Base-by-base conservation (phyloP, 331 rosid genomes). In the Pyracantha coccinea region DNA sequence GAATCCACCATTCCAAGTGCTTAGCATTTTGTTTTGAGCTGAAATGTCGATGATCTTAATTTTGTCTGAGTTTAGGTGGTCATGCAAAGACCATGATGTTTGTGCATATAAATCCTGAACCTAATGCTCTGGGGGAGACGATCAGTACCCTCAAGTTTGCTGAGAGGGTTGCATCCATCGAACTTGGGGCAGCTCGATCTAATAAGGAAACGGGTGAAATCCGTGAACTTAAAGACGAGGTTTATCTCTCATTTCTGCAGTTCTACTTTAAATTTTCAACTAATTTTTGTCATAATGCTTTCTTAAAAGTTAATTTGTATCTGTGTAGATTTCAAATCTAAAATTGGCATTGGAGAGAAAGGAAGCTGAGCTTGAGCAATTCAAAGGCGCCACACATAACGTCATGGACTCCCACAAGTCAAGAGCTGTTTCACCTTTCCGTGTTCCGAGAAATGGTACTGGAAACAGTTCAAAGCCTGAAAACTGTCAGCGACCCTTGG, bases 1-100 rank as follows among this genome's bases (percentile, higher is more conserved):
- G 47, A 41, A 41, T 41, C 47, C 47, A 41, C 47, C 4, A 17
- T 52, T 52, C 58, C 58, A 52, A 52, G 21, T 52, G 23, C 58
- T 52, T 17, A 52, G 58, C 58, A 52, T 52, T 52, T 16, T 16
- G 11, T 1, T 52, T n/a, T 11, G 14, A 11, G 27, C 62, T 47
- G 9, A 20, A 45, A 62, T 8, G 45, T 31, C 14, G 31, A 13
- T 67, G 5, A 55, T 8, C 54, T 23, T 59, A 25, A 8, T 11
- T 63, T 61, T 53, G 54, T 60, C 5, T 32, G 58, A 66, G 52
- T 58, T 41, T 78, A 95, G 99, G 99, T 73, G 99, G 99, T 55
- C 97, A 92, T 58, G 99, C 99, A 58, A 95, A 95, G 80, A 95
- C 99, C 25, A 86, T 95, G 90, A 95, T 95, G 99, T 90, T 95